phyloP scores from a whole-genome alignment of 257 asterid species.

The Buddleja alternifolia region DNA sequence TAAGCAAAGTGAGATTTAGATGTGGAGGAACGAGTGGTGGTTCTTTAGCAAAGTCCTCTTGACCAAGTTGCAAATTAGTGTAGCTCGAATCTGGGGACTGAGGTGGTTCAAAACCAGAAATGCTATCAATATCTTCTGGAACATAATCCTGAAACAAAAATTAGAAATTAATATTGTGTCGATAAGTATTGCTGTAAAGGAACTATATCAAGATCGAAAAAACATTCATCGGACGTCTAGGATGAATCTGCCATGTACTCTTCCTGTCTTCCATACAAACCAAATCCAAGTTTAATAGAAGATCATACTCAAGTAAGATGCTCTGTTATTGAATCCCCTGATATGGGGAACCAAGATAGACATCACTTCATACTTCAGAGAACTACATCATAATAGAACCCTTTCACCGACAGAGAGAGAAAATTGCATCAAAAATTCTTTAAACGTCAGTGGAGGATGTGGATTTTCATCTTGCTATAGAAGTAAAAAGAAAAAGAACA shows the following conservation, averaged over 20 bases:
- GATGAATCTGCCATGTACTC: neutral
- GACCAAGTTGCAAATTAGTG: constrained; percentile 63
- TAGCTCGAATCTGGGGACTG: constrained; percentile 95
- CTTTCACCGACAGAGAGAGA: neutral
- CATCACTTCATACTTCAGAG: neutral
- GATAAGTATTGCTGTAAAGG: neutral
- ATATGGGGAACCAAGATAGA: neutral
- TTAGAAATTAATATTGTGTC: constrained; percentile 7
- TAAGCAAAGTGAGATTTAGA: constrained; percentile 76
- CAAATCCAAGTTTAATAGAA: too few relatives aligned
- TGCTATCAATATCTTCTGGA: constrained; percentile 86
- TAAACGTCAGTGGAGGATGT: neutral
- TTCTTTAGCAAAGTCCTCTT: constrained; percentile 88
- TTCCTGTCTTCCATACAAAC: neutral
- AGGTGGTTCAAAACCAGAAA: constrained; percentile 94
- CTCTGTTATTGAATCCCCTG: too few relatives aligned
- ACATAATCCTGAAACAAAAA: constrained; percentile 76
- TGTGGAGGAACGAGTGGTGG: constrained; percentile 94
- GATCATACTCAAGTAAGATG: too few relatives aligned
- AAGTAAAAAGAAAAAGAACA: neutral
- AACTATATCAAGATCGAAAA: neutral
- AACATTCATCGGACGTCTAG: neutral
- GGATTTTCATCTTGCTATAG: neutral
- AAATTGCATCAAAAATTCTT: neutral
- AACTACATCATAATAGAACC: neutral